Base-by-base conservation (phyloP, 2,329 filamentous ascomycete genomes). In the Colletotrichum ledebouriae region DNA sequence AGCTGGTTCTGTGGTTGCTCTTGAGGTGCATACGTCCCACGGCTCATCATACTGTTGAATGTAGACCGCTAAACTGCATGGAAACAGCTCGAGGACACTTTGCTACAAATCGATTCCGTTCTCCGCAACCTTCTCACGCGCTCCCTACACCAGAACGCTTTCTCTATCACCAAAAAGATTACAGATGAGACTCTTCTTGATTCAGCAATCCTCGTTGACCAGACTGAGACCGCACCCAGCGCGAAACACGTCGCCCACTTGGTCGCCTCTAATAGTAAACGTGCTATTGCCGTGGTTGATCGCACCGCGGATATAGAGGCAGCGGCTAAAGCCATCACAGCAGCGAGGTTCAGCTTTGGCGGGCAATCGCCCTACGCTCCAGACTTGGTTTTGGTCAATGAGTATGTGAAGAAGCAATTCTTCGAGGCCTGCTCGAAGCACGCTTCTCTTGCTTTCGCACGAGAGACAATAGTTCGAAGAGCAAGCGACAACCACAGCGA, bases 301-400 rank as follows among this genome's bases (percentile, higher is more conserved):
- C 82, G 89, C 20, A 87, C 85, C 2, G 87, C 86, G 11, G 80
- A 90, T 70, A 69, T 90, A 2, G 74, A 80, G 6, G 72, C 76
- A 3, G 87, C 89, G 0, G 89, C 89, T 1, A 77, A 81, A 63
- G 80, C 82, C 2, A 78, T 91, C 1, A 82, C 86, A 0, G 78
- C 78, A 0, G 86, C 88, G 1, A 80, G 87, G 2, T 86, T 90
- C 71, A 77, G 78, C 13, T 86, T 89, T 34, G 79, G 84, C 1
- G 88, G 88, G 2, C 79, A 76, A 2, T 90, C 88, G 1, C 82
- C 87, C 0, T 90, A 90, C 72, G 85, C 87, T 0, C 89, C 89
- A 0, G 88, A 91, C 72, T 34, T 90, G 0, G 85, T 91, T 0
- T 76, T 90, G 0, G 88, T 91, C n/a, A 89, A 91, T 68, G 89